Conservation (phyloP, 2,329 filamentous ascomycete species). For the Rosellinia necatrix region DNA sequence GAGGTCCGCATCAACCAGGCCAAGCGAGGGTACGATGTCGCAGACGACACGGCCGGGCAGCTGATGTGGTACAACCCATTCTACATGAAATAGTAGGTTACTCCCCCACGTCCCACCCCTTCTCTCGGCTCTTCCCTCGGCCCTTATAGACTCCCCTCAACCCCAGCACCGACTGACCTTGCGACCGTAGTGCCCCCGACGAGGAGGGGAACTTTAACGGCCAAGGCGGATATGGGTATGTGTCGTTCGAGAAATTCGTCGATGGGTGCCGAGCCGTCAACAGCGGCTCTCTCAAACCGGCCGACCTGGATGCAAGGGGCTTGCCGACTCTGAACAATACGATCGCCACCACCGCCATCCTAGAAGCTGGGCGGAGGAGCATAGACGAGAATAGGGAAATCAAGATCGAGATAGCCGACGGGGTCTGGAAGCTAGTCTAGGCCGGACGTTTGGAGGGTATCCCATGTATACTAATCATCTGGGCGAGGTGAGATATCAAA, state of each 20-base stretch:
- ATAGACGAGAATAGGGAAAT: conserved; percentile 82
- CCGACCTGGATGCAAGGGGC: conserved; percentile 78
- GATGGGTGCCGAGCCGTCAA: conserved; percentile 83
- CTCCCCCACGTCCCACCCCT: too few relatives aligned
- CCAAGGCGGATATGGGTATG: conserved; percentile 89
- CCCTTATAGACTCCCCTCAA: background rate
- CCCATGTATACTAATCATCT: conserved; percentile 3
- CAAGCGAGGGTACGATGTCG: conserved; percentile 91
- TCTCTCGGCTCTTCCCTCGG: background rate
- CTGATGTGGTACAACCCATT: conserved; percentile 92
- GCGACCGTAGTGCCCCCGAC: conserved; percentile 65
- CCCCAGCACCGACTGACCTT: background rate
- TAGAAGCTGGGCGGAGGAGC: conserved; percentile 83
- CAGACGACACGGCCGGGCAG: conserved; percentile 73
- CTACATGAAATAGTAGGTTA: conserved; percentile 77
- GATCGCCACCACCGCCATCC: conserved; percentile 86
- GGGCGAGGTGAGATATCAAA: background rate
- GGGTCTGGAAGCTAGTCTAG: conserved; percentile 67
- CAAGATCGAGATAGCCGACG: conserved; percentile 70
- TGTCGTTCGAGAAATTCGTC: conserved; percentile 95
- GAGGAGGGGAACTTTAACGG: conserved; percentile 94
- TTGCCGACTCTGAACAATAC: conserved; percentile 88
- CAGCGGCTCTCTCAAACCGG: conserved; percentile 70
- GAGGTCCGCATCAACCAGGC: conserved; percentile 92
- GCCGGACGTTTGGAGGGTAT: background rate